phyloP scores from a whole-genome alignment of 495 filamentous ascomycete species.

The Hypoxylon fragiforme region DNA sequence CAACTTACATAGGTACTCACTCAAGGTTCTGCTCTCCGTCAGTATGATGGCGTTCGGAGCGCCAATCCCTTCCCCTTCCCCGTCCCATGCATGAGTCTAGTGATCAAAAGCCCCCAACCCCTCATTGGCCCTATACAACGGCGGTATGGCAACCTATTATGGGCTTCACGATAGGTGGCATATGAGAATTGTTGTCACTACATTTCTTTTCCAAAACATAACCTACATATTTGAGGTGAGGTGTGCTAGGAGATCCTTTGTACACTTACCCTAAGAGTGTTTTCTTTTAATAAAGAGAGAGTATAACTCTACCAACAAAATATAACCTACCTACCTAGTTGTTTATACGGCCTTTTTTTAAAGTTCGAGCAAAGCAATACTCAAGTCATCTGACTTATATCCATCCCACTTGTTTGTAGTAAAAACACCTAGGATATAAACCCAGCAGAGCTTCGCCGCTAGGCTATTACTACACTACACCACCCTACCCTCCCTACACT shows the following conservation, averaged over 20 bases:
- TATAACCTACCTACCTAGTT: not conserved
- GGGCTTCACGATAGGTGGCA: constrained; percentile 13
- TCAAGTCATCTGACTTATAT: too few relatives aligned
- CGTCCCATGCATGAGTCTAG: constrained; percentile 21
- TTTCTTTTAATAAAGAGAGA: not conserved
- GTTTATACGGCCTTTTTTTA: too few relatives aligned
- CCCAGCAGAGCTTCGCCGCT: too few relatives aligned
- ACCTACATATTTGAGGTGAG: not conserved
- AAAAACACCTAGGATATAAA: too few relatives aligned
- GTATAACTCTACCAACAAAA: too few relatives aligned
- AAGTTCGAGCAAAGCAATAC: too few relatives aligned
- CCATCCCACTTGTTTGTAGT: too few relatives aligned
- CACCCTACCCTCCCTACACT: not conserved
- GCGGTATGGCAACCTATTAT: not conserved
- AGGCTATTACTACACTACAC: not conserved
- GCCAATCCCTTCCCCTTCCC: constrained; percentile 25
- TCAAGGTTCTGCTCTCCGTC: not conserved
- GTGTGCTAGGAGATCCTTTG: not conserved
- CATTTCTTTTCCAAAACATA: too few relatives aligned
- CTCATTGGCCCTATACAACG: constrained; percentile 15
- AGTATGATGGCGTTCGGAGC: constrained; percentile 14
- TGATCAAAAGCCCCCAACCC: constrained; percentile 7
- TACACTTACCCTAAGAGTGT: not conserved
- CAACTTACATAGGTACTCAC: too few relatives aligned
- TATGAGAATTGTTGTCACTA: too few relatives aligned